Evolutionary conservation across 371 early-diverging fungal genomes (phyloP).

Genomic region (Mortierella sp.): DNA sequence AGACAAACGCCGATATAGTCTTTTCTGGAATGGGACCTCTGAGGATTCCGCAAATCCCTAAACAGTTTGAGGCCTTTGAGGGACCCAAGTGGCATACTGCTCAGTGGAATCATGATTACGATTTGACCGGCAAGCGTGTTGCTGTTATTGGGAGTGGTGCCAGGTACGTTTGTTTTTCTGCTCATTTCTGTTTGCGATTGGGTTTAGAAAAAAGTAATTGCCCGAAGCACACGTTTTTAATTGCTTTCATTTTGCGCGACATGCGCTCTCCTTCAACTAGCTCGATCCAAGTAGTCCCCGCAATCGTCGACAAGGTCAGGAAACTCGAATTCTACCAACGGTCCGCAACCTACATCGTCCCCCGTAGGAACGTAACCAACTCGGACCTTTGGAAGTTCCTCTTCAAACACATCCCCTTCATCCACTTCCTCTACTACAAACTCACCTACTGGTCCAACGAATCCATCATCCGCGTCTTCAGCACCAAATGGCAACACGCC

Average conservation of each 20-base stretch:
- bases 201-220: too few relatives aligned
- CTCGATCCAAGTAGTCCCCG: constrained; percentile 67
- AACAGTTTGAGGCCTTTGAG: constrained; percentile 62
- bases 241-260: too few relatives aligned
- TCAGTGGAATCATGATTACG: constrained; percentile 62
- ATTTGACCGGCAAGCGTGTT: constrained; percentile 63
- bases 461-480: constrained; percentile 38
- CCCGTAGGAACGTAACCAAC: constrained; percentile 50
- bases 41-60: constrained; percentile 64
- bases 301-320: constrained; percentile 60
- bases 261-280: constrained; percentile 13
- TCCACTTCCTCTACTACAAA: constrained; percentile 45
- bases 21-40: constrained; percentile 65
- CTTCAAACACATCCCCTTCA: constrained; percentile 61
- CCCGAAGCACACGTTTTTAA: too few relatives aligned
- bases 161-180: constrained; percentile 51
- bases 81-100: constrained; percentile 66
- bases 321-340: constrained; percentile 67
- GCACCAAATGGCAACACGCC: constrained; percentile 25
- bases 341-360: constrained; percentile 66
- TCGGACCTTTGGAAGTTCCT: constrained; percentile 41
- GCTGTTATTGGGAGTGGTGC: constrained; percentile 70
- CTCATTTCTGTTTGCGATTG: not conserved
- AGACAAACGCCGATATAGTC: constrained; percentile 40
- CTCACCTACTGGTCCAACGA: constrained; percentile 42